phyloP scores from a whole-genome alignment of 352 stramenopile genomes.

The Phytophthora rubi region DNA sequence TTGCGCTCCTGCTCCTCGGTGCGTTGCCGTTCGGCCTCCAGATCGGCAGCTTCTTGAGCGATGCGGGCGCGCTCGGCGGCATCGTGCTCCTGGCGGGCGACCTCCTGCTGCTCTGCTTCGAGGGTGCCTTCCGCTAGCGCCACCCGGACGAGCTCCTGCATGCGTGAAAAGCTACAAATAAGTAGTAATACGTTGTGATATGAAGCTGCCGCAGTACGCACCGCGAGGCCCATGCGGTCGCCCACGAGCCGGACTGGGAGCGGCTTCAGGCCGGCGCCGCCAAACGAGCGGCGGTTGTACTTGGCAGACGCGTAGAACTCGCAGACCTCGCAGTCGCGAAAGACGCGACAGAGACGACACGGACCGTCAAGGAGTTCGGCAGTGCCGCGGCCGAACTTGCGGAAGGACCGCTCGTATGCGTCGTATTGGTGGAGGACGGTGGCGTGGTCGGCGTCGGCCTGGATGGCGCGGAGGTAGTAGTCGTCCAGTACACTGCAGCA shows the following conservation, averaged over 20 bases:
- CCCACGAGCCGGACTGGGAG: conserved; percentile 38
- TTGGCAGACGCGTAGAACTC: conserved; percentile 67
- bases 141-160: conserved; percentile 60
- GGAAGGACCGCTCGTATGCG: conserved; percentile 84
- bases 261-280: conserved; percentile 29
- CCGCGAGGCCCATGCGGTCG: conserved; percentile 65
- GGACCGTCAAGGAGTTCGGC: conserved; percentile 22
- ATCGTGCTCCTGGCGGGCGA: conserved; percentile 28
- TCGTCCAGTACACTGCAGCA: conserved; percentile 59
- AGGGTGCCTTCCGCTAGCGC: conserved; percentile 52
- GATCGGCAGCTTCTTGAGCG: conserved; percentile 7
- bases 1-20: conserved; percentile 18
- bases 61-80: conserved; percentile 7
- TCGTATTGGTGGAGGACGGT: conserved; percentile 91
- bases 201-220: conserved; percentile 9
- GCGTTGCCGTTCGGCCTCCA: conserved; percentile 17
- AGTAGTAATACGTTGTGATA: neutral
- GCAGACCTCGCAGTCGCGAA: conserved; percentile 89
- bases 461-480: conserved; percentile 89
- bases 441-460: conserved; percentile 91
- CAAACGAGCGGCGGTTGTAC: conserved; percentile 32
- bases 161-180: neutral
- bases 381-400: conserved; percentile 69
- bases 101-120: conserved; percentile 52
- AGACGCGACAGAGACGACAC: conserved; percentile 87